phyloP scores from a whole-genome alignment of 148 eudicot genomes.

The Mesembryanthemum crystallinum region DNA sequence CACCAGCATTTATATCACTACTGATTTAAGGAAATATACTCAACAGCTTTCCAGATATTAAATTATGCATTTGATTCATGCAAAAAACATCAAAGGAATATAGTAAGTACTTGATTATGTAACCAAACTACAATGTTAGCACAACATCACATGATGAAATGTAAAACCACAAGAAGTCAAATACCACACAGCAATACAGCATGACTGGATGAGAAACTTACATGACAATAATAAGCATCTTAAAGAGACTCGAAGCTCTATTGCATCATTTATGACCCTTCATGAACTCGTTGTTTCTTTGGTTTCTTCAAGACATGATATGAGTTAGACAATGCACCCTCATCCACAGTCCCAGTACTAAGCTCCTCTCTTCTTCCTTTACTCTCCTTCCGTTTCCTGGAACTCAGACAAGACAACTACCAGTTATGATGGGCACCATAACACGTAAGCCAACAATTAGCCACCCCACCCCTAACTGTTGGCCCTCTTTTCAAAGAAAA shows the following conservation, averaged over 20 bases:
- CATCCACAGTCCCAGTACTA: slow-evolving; percentile 26
- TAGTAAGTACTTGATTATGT: neutral
- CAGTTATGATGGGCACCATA: neutral
- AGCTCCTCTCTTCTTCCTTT: slow-evolving; percentile 30
- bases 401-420: slow-evolving; percentile 26
- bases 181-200: neutral
- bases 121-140: neutral
- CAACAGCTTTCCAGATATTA: neutral
- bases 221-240: slow-evolving; percentile 11
- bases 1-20: neutral
- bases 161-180: neutral
- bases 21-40: neutral
- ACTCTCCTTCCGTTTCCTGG: slow-evolving; percentile 39
- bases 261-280: slow-evolving; percentile 30
- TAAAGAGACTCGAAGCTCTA: neutral
- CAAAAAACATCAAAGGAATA: neutral
- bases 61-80: neutral
- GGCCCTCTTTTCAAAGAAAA: neutral
- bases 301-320: slow-evolving; percentile 43
- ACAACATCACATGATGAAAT: neutral
- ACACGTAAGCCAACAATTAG: neutral
- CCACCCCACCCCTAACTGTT: neutral
- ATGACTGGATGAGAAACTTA: slow-evolving; percentile 11
- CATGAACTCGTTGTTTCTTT: slow-evolving; percentile 45
- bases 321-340: slow-evolving; percentile 25